phyloP scores from a whole-genome alignment of 1,284 basidiomycete genomes.

The Cutaneotrichosporon mucoides region DNA sequence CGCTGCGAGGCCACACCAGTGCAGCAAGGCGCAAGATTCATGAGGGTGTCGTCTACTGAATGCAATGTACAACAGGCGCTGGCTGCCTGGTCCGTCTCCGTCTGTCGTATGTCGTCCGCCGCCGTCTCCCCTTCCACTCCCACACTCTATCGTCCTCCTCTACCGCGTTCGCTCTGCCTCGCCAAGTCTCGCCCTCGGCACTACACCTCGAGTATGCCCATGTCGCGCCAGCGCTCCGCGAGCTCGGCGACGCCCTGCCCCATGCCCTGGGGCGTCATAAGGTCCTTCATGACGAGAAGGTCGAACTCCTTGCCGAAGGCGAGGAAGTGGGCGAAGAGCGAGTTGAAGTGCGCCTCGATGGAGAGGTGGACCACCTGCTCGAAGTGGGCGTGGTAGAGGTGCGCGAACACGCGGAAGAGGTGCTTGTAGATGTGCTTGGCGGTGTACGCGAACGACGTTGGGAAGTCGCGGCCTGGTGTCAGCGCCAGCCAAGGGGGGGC shows the following conservation, averaged over 20 bases:
- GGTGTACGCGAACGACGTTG: constrained; percentile 80
- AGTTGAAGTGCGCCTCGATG: constrained; percentile 95
- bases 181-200: neutral
- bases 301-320: constrained; percentile 82
- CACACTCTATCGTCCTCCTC: neutral
- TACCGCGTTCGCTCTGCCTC: neutral
- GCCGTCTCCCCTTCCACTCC: neutral
- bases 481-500: neutral
- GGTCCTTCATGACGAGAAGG: constrained; percentile 78
- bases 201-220: constrained; percentile 61
- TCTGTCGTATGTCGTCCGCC: neutral
- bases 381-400: constrained; percentile 96
- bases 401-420: constrained; percentile 92
- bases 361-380: constrained; percentile 84
- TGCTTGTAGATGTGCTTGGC: constrained; percentile 97
- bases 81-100: neutral
- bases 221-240: constrained; percentile 85
- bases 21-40: neutral
- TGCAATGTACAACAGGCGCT: constrained; percentile 3
- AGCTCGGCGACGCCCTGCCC: constrained; percentile 64
- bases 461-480: constrained; percentile 76
- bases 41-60: constrained; percentile 3
- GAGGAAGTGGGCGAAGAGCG: constrained; percentile 94
- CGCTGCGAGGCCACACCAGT: too few relatives aligned
- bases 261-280: constrained; percentile 51